phyloP scores from a whole-genome alignment of 371 early-diverging fungal species.

The Funneliformis caledonium region DNA sequence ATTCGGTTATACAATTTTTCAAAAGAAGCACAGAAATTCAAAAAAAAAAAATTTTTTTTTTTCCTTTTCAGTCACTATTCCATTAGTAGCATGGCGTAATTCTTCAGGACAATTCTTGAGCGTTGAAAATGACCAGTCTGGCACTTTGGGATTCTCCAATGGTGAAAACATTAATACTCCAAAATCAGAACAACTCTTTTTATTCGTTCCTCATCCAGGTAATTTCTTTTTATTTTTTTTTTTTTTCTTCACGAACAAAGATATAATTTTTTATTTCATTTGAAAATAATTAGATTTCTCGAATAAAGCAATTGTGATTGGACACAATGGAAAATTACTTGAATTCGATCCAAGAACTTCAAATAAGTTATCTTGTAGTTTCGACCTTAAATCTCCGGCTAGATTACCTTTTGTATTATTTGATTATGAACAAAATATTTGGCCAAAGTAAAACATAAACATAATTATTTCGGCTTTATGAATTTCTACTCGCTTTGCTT shows the following conservation, averaged over 20 bases:
- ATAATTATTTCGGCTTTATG: background rate
- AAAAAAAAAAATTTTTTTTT: background rate
- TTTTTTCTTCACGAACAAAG: background rate
- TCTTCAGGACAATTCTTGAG: background rate
- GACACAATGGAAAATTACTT: constrained; percentile 11
- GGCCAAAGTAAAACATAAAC: background rate
- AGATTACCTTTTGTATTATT: constrained; percentile 1
- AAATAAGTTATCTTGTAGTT: background rate
- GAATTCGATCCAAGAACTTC: background rate
- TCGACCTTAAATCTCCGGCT: background rate
- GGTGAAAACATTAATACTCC: background rate
- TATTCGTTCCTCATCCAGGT: constrained; percentile 34
- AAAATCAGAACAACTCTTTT: constrained; percentile 1
- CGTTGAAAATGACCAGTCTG: background rate
- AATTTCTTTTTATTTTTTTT: background rate
- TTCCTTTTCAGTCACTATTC: background rate
- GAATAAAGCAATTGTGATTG: background rate
- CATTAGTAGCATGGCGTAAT: constrained; percentile 18
- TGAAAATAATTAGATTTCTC: background rate
- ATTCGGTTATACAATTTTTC: background rate
- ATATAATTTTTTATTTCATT: background rate
- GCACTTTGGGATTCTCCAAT: background rate
- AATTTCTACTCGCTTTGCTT: background rate
- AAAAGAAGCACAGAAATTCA: background rate
- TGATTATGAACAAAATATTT: constrained; percentile 19